Evolutionary conservation across 306 rosid genomes (phyloP).

Genomic region (Crataegus laevigata): DNA sequence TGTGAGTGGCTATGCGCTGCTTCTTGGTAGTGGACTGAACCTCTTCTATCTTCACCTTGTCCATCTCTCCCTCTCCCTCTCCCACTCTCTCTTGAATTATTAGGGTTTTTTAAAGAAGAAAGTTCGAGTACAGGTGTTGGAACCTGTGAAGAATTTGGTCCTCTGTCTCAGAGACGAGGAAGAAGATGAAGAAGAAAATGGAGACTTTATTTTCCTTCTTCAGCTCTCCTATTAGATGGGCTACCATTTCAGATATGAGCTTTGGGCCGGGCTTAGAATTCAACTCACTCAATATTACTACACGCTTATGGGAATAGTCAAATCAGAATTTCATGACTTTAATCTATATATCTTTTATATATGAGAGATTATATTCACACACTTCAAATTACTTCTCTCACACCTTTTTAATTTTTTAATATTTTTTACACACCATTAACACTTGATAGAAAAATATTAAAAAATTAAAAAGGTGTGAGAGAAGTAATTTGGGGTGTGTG

Average conservation of each 20-base stretch:
- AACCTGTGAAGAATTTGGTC: background rate
- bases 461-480: no score
- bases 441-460: no score
- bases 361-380: no score
- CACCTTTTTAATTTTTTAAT: no score
- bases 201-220: background rate
- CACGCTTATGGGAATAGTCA: no score
- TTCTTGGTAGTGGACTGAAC: constrained; percentile 85
- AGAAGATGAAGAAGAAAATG: background rate
- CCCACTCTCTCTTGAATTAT: background rate
- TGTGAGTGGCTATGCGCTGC: constrained; percentile 57
- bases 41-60: constrained; percentile 75
- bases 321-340: no score
- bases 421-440: no score
- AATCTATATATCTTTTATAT: no score
- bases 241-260: background rate
- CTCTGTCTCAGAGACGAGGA: background rate
- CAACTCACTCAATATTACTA: background rate
- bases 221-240: background rate
- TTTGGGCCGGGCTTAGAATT: background rate
- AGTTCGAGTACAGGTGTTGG: background rate
- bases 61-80: constrained; percentile 11
- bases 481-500: no score
- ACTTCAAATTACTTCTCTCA: no score
- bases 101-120: background rate